Percentiles rank a stretch among this genome's conserved stretches.
These are phyloP conservation scores for Cornus suecica DNA, from an alignment of 148 eudicot genomes.

Conservation along the genomic window DNA sequence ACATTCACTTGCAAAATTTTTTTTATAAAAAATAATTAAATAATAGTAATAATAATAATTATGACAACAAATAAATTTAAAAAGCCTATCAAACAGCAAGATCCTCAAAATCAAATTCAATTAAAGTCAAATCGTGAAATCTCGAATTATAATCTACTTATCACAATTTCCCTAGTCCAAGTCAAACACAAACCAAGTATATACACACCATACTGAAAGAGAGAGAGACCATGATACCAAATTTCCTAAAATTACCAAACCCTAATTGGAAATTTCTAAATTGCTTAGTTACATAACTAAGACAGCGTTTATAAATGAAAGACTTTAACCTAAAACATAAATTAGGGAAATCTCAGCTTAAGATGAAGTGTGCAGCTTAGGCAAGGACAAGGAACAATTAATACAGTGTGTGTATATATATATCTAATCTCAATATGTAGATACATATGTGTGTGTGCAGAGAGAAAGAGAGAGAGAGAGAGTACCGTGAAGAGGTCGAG, in stretches of 20 bases:
- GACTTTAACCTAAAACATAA: neutral
- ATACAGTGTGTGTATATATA: no score
- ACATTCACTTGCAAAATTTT: no score
- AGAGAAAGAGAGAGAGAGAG: slow-evolving; percentile 6
- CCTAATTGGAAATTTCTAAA: neutral
- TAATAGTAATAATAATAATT: no score
- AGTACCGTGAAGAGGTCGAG: slow-evolving; percentile 64
- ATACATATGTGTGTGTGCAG: neutral
- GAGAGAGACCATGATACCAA: no score
- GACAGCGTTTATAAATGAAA: no score
- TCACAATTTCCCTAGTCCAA: neutral
- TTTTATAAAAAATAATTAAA: no score
- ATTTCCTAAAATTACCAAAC: neutral
- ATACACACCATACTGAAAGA: no score
- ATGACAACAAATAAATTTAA: no score
- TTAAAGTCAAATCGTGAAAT: neutral
- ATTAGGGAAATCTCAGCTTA: neutral
- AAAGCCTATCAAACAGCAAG: neutral
- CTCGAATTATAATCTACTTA: neutral
- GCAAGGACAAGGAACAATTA: neutral
- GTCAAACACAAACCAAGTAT: neutral
- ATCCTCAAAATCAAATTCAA: neutral
- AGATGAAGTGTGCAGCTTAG: neutral
- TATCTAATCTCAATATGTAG: no score
- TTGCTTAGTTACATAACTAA: neutral